Evolutionary conservation across 306 rosid genomes (phyloP).

Genomic region (Mimosa pudica): DNA sequence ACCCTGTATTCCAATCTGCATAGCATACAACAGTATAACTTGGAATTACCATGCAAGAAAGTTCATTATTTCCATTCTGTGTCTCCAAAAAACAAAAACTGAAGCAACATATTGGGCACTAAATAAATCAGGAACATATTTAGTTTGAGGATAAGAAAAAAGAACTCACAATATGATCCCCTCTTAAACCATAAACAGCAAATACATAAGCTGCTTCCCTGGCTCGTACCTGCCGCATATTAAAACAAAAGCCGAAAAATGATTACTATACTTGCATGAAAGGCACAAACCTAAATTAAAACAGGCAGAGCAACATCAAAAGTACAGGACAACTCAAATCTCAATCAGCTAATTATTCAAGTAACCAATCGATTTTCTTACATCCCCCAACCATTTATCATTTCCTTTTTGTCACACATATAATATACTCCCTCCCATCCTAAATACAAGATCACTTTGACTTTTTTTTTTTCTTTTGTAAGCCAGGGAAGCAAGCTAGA

Average conservation of each 20-base stretch:
- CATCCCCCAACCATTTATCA: background rate
- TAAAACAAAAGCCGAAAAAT: constrained; percentile 26
- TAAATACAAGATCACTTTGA: too few species aligned
- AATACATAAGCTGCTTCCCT: constrained; percentile 41
- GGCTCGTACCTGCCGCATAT: constrained; percentile 58
- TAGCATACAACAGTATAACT: constrained; percentile 43
- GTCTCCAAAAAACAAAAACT: background rate
- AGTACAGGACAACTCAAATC: background rate
- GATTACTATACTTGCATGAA: background rate
- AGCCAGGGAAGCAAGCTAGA: too few species aligned
- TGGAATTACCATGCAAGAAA: constrained; percentile 43
- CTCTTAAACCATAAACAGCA: constrained; percentile 70
- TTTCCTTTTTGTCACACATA: background rate
- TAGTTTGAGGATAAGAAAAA: background rate
- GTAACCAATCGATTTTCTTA: background rate
- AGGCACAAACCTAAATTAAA: background rate
- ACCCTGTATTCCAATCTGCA: constrained; percentile 54
- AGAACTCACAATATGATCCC: constrained; percentile 77
- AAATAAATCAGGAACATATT: background rate
- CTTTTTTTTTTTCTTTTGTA: too few species aligned
- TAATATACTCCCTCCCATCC: background rate
- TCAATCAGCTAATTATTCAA: background rate
- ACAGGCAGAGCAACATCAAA: background rate
- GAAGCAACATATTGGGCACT: background rate
- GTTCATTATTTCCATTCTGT: background rate